Conservation (phyloP, 225 moss, liverwort and hornwort genomes). For the Neckera pumila region DNA sequence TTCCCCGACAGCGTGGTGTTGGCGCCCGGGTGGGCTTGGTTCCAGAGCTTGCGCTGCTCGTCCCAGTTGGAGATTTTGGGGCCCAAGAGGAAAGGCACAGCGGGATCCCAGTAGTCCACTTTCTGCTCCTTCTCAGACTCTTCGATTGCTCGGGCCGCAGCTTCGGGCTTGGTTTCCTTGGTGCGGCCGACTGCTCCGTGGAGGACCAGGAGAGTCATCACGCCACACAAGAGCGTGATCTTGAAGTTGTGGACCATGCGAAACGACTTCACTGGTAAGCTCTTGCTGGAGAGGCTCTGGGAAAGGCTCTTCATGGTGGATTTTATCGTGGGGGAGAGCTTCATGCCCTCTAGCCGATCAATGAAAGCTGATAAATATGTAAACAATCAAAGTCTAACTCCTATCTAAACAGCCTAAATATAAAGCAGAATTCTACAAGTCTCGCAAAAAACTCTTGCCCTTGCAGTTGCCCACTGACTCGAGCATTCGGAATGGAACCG, state of each 20-base stretch:
- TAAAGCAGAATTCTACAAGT: neutral
- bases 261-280: neutral
- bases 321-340: neutral
- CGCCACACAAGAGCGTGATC: neutral
- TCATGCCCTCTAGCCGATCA: neutral
- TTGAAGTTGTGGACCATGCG: neutral
- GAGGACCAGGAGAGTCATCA: neutral
- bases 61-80: constrained; percentile 20
- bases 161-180: neutral
- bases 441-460: neutral
- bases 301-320: neutral
- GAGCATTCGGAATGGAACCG: neutral
- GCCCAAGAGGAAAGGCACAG: neutral
- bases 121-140: neutral
- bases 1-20: neutral
- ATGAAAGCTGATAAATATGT: neutral
- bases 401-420: neutral
- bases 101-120: constrained; percentile 1
- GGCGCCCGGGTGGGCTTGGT: neutral
- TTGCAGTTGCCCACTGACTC: too few species aligned
- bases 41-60: constrained; percentile 10
- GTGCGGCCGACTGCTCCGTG: neutral
- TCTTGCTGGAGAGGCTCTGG: neutral
- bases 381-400: neutral
- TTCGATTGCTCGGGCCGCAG: neutral